Percentiles rank a stretch among this genome's conserved stretches.
phyloP scores from a whole-genome alignment of 2,329 filamentous ascomycete species.

The Penicillium frequentans region DNA sequence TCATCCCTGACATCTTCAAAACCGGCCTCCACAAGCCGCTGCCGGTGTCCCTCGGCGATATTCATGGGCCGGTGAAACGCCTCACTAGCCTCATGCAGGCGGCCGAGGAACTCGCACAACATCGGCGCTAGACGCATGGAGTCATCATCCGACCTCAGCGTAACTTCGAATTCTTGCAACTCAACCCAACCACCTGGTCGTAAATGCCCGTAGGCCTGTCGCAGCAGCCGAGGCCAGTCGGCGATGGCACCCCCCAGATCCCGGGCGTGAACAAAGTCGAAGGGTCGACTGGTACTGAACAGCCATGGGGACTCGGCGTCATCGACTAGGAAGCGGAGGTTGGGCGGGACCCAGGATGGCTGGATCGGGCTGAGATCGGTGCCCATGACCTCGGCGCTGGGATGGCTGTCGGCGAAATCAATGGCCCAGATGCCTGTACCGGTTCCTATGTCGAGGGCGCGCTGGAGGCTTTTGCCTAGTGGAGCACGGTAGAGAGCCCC shows the following conservation, averaged over 20 bases:
- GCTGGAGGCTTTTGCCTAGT: conserved; percentile 26
- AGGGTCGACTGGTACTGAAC: conserved; percentile 22
- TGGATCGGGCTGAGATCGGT: conserved; percentile 49
- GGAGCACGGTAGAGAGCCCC: conserved; percentile 40
- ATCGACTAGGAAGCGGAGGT: conserved; percentile 35
- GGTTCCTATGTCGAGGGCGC: conserved; percentile 42
- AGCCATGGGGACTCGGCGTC: conserved; percentile 36
- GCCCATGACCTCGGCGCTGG: conserved; percentile 44
- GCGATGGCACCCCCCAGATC: conserved; percentile 33
- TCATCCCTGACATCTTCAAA: conserved; percentile 54
- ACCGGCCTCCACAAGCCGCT: conserved; percentile 52
- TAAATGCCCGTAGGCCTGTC: conserved; percentile 33
- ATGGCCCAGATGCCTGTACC: conserved; percentile 38
- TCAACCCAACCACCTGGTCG: conserved; percentile 54
- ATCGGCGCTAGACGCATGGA: conserved; percentile 25
- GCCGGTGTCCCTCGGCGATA: conserved; percentile 38
- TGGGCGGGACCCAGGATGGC: conserved; percentile 39
- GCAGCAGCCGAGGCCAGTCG: conserved; percentile 27
- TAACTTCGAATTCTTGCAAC: conserved; percentile 40
- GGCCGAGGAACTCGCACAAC: conserved; percentile 26
- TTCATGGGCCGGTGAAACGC: conserved; percentile 36
- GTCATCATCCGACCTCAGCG: conserved; percentile 32
- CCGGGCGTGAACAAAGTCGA: conserved; percentile 37
- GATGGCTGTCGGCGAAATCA: conserved; percentile 37
- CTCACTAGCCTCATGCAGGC: conserved; percentile 29